A percentile compares a stretch with the other conserved stretches of the same genome.
Conservation (phyloP, 2,329 filamentous ascomycete genomes). For the Torrubiellomyces zombiae region DNA sequence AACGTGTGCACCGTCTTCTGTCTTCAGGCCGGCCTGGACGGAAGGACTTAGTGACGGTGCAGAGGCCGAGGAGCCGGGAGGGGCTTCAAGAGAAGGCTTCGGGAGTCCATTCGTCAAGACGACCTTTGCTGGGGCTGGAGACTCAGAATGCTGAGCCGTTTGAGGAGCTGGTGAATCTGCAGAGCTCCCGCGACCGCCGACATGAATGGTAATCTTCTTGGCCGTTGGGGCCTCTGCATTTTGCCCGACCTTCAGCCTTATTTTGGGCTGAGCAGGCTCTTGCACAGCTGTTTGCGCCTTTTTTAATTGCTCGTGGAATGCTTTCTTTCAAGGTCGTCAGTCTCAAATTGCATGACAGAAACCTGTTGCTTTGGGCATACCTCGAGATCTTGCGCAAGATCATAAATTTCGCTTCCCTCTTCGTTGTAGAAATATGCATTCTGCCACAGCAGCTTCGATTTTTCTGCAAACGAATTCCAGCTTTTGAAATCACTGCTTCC, state of each 20-base stretch:
- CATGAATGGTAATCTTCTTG: conserved; percentile 57
- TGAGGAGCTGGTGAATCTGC: conserved; percentile 34
- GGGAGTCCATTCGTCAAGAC: too few relatives aligned
- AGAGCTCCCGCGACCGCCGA: conserved; percentile 41
- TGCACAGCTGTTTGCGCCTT: conserved; percentile 56
- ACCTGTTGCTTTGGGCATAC: conserved; percentile 22
- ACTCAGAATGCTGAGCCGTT: conserved; percentile 11
- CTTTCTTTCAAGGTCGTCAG: conserved; percentile 30
- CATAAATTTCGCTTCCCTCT: conserved; percentile 72
- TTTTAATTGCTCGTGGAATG: conserved; percentile 51
- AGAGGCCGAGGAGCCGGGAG: conserved; percentile 22
- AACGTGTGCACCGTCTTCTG: conserved; percentile 16
- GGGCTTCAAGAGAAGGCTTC: conserved; percentile 17
- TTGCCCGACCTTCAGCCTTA: conserved; percentile 58
- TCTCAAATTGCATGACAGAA: background rate
- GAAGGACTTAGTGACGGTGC: conserved; percentile 28
- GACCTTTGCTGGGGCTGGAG: too few relatives aligned
- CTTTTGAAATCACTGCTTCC: conserved; percentile 55
- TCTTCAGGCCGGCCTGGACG: conserved; percentile 15
- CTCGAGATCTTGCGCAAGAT: conserved; percentile 63
- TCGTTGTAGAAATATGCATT: conserved; percentile 87
- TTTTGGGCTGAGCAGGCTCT: conserved; percentile 58
- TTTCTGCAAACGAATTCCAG: conserved; percentile 70
- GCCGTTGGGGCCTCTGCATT: conserved; percentile 27
- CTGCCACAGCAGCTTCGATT: conserved; percentile 65